Conservation (phyloP, 2,329 filamentous ascomycete species). For the Cladophialophora yegresii region DNA sequence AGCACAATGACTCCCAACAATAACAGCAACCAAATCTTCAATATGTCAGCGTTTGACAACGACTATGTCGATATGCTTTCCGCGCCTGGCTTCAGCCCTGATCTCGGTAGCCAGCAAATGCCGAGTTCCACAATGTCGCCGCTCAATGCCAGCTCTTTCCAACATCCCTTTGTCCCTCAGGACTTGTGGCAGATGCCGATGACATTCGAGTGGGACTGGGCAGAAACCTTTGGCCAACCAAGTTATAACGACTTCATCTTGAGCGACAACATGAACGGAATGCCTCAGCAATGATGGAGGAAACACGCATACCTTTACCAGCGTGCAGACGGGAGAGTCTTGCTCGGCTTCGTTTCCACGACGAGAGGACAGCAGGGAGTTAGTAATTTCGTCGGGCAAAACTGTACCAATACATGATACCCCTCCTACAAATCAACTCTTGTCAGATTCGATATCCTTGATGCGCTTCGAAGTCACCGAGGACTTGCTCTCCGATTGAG, state of each 20-base stretch:
- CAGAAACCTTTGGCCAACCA: slow-evolving; percentile 39
- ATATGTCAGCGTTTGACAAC: slow-evolving; percentile 39
- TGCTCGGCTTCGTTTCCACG: neutral
- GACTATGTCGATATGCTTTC: slow-evolving; percentile 46
- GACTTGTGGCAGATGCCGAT: slow-evolving; percentile 96
- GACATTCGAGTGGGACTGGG: slow-evolving; percentile 90
- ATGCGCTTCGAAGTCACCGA: neutral
- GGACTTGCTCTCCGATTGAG: neutral
- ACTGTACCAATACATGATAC: slow-evolving; percentile 29
- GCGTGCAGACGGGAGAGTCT: slow-evolving; percentile 7
- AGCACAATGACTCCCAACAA: slow-evolving; percentile 22
- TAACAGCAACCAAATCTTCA: slow-evolving; percentile 32
- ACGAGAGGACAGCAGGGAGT: neutral
- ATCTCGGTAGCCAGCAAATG: slow-evolving; percentile 41
- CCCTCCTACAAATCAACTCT: slow-evolving; percentile 9
- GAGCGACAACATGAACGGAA: slow-evolving; percentile 29
- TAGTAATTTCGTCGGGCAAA: slow-evolving; percentile 1
- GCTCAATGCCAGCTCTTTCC: slow-evolving; percentile 56
- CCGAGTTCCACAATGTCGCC: slow-evolving; percentile 39
- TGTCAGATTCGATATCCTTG: neutral
- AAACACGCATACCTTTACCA: neutral
- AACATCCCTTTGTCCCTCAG: slow-evolving; percentile 86
- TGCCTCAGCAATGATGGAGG: slow-evolving; percentile 29
- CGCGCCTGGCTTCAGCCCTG: slow-evolving; percentile 42
- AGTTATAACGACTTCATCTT: slow-evolving; percentile 32